Base-by-base conservation (phyloP, 495 filamentous ascomycete species). In the Hypomontagnella submonticulosa region DNA sequence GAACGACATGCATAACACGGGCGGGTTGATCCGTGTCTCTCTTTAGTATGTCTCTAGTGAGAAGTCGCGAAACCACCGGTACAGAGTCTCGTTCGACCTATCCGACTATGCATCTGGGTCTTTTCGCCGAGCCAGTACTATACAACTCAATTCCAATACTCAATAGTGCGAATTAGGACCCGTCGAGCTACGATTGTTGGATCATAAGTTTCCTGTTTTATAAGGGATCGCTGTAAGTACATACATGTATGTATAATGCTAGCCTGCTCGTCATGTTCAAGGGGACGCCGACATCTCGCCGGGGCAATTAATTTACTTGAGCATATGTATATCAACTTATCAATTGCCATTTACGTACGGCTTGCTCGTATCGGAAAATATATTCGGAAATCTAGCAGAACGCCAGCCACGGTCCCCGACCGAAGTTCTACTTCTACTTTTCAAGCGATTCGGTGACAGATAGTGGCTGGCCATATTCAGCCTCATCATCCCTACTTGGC, bases 221-320 rank as follows among this genome's bases (percentile, higher is more conserved):
- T 27, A 9, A 40, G 41, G 13, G 48, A 50, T 43, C 23, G 41
- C 15, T 16, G 30, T 43, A 30, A 56, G 6, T 30, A 8, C 23
- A 27, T 27, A n/a, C n/a, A n/a, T n/a, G n/a, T n/a, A n/a, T n/a
- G n/a, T n/a, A 6, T 27, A 48, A 19, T 36, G 3, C 18, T 36
- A 27, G 48, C 34, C 15, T 49, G 13, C 12, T 56, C 30, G 16
- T 32, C 41, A n/a, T 23, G 41, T 38, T 37, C 6, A 32, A 38
- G 33, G 27, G 32, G 48, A 46, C 44, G 6, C 46, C 57, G 37
- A 57, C 61, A 34, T 56, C 42, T 54, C 11, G 19, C 16, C 27
- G n/a, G 20, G 46, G 48, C 65, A 59, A 59, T 68, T 68, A 68
- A 63, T 68, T 38, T 68, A 68, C 56, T 52, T 37, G 36, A 50